Evolutionary conservation across 805 yeast genomes (phyloP).

Genomic region (Isabelozyma pseudorhagii): DNA sequence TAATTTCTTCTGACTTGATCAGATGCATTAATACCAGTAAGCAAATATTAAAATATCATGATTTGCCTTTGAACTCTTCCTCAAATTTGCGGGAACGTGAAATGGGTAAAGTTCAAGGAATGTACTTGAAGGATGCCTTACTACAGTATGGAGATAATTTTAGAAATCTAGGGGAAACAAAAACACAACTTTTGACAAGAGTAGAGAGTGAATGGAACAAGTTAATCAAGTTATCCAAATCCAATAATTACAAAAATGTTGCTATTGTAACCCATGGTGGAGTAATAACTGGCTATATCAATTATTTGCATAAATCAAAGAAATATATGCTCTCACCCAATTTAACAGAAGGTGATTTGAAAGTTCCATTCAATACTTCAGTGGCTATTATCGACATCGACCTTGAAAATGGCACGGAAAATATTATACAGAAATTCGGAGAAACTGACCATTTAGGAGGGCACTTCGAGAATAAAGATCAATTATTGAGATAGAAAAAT

Average conservation of each 20-base stretch:
- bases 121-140: slow-evolving; percentile 66
- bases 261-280: slow-evolving; percentile 80
- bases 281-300: slow-evolving; percentile 59
- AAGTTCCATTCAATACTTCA: slow-evolving; percentile 74
- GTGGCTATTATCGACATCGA: slow-evolving; percentile 62
- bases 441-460: slow-evolving; percentile 67
- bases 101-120: slow-evolving; percentile 79
- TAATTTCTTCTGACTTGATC: slow-evolving; percentile 50
- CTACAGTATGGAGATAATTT: slow-evolving; percentile 54
- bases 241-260: slow-evolving; percentile 43
- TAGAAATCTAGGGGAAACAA: slow-evolving; percentile 64
- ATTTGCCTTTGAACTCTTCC: slow-evolving; percentile 26
- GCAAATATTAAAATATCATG: slow-evolving; percentile 33
- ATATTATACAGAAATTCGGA: slow-evolving; percentile 54
- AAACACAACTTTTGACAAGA: slow-evolving; percentile 44
- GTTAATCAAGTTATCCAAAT: slow-evolving; percentile 36
- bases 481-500: slow-evolving; percentile 35
- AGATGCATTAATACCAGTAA: slow-evolving; percentile 62
- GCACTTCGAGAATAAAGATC: slow-evolving; percentile 48
- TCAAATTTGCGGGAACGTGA: slow-evolving; percentile 60
- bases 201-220: slow-evolving; percentile 45
- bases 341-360: slow-evolving; percentile 38
- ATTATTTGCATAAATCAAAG: slow-evolving; percentile 43
- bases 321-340: slow-evolving; percentile 36
- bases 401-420: slow-evolving; percentile 29